Conservation (phyloP, 2,329 filamentous ascomycete genomes). For the Alternaria triticina region DNA sequence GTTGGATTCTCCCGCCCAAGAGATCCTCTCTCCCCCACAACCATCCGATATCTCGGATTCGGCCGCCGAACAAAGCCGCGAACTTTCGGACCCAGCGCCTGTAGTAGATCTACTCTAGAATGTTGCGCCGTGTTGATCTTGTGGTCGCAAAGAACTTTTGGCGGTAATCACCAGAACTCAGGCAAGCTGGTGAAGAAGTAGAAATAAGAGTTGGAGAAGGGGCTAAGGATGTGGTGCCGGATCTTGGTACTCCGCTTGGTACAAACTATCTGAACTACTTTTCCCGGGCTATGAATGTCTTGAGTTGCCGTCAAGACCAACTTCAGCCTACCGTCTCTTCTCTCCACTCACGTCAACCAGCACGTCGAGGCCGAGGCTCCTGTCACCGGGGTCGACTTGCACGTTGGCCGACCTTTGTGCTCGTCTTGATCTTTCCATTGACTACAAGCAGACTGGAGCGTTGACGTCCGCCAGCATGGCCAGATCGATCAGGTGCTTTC, state of each 20-base stretch:
- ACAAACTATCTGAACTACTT: background rate
- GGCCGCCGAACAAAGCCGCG: conserved; percentile 73
- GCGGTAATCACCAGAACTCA: background rate
- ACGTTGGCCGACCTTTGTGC: no score
- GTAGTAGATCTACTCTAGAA: no score
- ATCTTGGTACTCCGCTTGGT: background rate
- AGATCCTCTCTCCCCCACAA: conserved; percentile 37
- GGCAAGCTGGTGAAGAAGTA: background rate
- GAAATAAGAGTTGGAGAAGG: background rate
- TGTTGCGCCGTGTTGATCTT: no score
- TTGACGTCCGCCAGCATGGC: background rate
- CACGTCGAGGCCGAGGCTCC: no score
- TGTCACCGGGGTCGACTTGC: no score
- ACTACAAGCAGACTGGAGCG: no score
- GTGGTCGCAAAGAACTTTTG: background rate
- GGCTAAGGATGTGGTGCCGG: background rate
- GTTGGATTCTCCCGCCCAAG: background rate
- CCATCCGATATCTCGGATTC: conserved; percentile 84
- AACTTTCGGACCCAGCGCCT: conserved; percentile 84
- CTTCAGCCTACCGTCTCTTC: background rate
- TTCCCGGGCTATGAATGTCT: background rate
- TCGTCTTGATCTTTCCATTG: no score
- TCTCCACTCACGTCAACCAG: background rate
- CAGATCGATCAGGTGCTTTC: background rate
- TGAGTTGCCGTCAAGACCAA: background rate